Evolutionary conservation across 164 flowering plant species (phyloP), one percentile per base, ranked within the genome.

Genomic region (Hamamelis virginiana): DNA sequence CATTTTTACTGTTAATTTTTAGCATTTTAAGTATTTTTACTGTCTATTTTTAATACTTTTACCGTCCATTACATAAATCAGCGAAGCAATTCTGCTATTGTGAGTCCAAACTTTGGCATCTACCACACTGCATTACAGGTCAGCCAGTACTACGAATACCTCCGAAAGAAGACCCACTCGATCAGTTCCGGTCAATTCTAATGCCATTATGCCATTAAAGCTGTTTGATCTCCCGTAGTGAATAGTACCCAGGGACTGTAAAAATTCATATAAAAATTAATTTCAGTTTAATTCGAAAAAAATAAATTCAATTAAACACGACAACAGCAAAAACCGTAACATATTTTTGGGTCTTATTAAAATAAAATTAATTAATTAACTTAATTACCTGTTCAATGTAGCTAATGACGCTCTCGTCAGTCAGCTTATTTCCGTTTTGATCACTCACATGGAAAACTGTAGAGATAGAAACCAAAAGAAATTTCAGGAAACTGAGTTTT

Each of bases 361-460:
- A 59, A n/a, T 16, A 41, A 16, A 26, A 18, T 33, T n/a, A n/a
- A n/a, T n/a, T 8, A n/a, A n/a, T 56, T 1, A 26, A 64, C 23
- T 46, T 33, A 78, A 62, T 71, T 77, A 93, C 98, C 94, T 89
- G 86, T 69, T 92, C 89, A 62, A 94, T 86, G 85, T 80, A 85
- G 64, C 76, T 79, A 69, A 94, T 80, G 33, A 91, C 90, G 75
- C 87, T 89, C 64, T 86, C 85, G 45, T 91, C 98, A 0, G 89
- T 92, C 45, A 95, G 76, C 69, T 91, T 91, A 76, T 87, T 80
- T 68, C 98, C 97, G 58, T 86, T 70, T 67, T 80, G 77, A 77
- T 92, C 97, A 33, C 97, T 95, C 57, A 95, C 98, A 73, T 95
- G 97, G 62, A 91, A 95, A 71, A 91, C 98, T 95, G 92, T 61